These are phyloP conservation scores for Tetrahymena borealis DNA, from an alignment of 73 alveolate genomes.

Conservation along the genomic window DNA sequence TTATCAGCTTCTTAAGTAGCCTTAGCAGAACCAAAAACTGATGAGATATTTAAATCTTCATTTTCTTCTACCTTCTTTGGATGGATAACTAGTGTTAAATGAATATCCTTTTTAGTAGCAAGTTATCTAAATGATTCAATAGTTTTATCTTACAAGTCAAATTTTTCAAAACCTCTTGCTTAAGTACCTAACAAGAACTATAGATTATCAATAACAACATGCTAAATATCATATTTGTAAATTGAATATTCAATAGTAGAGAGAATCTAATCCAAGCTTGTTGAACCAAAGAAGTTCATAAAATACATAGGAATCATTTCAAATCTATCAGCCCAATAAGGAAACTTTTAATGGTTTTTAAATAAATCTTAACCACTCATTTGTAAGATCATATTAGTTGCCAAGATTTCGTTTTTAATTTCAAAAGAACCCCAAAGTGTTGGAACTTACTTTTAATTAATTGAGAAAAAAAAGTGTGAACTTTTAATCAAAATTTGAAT, in stretches of 20 bases:
- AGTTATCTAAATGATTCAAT: slow-evolving; percentile 54
- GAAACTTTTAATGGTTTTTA: background rate
- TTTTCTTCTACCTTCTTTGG: slow-evolving; percentile 90
- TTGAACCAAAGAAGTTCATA: slow-evolving; percentile 83
- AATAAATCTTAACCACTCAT: slow-evolving; percentile 39
- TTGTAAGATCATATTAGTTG: slow-evolving; percentile 52
- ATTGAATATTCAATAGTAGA: slow-evolving; percentile 80
- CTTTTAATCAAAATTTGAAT: background rate
- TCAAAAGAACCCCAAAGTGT: slow-evolving; percentile 92
- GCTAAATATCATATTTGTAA: slow-evolving; percentile 67
- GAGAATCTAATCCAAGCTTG: slow-evolving; percentile 49
- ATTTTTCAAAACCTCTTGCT: slow-evolving; percentile 59
- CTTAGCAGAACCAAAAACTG: slow-evolving; percentile 84
- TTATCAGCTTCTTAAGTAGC: slow-evolving; percentile 86
- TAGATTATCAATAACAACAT: slow-evolving; percentile 73
- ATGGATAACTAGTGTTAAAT: slow-evolving; percentile 75
- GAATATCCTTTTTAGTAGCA: slow-evolving; percentile 70
- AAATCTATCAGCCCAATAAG: slow-evolving; percentile 29
- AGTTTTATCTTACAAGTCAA: slow-evolving; percentile 72
- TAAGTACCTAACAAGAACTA: slow-evolving; percentile 80
- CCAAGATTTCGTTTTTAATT: slow-evolving; percentile 69
- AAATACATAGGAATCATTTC: slow-evolving; percentile 61
- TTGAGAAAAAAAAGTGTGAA: background rate
- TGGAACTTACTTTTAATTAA: slow-evolving; percentile 37
- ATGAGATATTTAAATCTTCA: slow-evolving; percentile 59